phyloP scores from a whole-genome alignment of 768 basidiomycete species.

The Mycena olivaceomarginata region DNA sequence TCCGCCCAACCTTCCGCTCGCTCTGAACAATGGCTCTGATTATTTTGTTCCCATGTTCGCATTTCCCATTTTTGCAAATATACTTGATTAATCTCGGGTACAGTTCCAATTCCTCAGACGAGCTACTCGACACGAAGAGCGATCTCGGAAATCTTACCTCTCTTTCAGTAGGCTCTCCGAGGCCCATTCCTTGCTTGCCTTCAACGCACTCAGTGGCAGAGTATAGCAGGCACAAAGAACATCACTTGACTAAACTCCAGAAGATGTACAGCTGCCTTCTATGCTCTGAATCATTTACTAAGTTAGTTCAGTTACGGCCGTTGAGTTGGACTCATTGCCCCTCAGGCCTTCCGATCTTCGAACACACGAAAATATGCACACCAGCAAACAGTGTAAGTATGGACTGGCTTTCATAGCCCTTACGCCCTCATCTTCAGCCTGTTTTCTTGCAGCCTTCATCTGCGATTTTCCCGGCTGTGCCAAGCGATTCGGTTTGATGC shows the following conservation, averaged over 20 bases:
- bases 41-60: too few relatives aligned
- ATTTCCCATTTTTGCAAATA: too few relatives aligned
- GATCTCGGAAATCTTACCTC: not conserved
- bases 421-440: not conserved
- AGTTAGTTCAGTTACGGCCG: not conserved
- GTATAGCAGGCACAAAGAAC: not conserved
- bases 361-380: conserved; percentile 15
- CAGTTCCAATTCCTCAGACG: too few relatives aligned
- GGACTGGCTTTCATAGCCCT: too few relatives aligned
- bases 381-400: not conserved
- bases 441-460: not conserved
- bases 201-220: not conserved
- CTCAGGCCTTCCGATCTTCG: conserved; percentile 14
- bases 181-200: not conserved
- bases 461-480: not conserved
- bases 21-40: too few relatives aligned
- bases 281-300: not conserved
- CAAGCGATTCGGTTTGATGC: conserved; percentile 21
- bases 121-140: not conserved
- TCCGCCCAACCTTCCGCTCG: too few relatives aligned
- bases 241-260: not conserved
- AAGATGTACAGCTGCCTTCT: not conserved
- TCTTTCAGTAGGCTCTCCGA: not conserved
- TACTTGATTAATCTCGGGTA: too few relatives aligned
- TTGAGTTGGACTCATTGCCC: not conserved